A percentile compares a stretch with the other conserved stretches of the same genome.
These are phyloP conservation scores for Nemania sp. DNA, from an alignment of 2,329 filamentous ascomycete genomes.

Conservation along the genomic window DNA sequence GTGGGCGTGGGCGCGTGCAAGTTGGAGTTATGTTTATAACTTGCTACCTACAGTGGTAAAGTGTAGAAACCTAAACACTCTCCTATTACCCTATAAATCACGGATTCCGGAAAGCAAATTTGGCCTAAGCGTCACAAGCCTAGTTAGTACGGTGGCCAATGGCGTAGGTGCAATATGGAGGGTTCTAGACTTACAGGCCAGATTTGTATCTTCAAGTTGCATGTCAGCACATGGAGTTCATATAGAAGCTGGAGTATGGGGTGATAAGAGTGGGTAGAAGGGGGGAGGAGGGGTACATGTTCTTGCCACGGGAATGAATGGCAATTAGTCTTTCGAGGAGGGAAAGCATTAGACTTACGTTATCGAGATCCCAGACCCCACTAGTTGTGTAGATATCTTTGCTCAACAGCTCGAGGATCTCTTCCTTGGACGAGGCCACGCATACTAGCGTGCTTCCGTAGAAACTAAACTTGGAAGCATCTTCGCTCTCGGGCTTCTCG, in stretches of 20 bases:
- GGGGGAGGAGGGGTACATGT: not conserved
- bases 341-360: slow-evolving; percentile 58
- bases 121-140: slow-evolving; percentile 38
- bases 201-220: slow-evolving; percentile 58
- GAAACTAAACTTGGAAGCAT: slow-evolving; percentile 71
- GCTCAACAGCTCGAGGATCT: slow-evolving; percentile 74
- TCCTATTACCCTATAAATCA: slow-evolving; percentile 24
- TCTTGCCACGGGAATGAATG: slow-evolving; percentile 1
- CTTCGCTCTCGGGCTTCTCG: slow-evolving; percentile 71
- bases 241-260: not conserved
- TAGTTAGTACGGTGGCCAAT: slow-evolving; percentile 34
- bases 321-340: slow-evolving; percentile 19
- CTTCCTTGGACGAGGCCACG: slow-evolving; percentile 74
- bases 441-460: slow-evolving; percentile 78
- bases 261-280: not conserved
- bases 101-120: slow-evolving; percentile 45
- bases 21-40: slow-evolving; percentile 17
- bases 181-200: slow-evolving; percentile 56
- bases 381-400: slow-evolving; percentile 77
- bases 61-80: not conserved
- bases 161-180: not conserved
- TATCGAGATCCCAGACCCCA: slow-evolving; percentile 85
- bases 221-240: slow-evolving; percentile 20
- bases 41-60: slow-evolving; percentile 5
- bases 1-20: not conserved